Evolutionary conservation across 1,139 yeast genomes (phyloP), one percentile per base, ranked within the genome.

Genomic region (Hyphopichia buzzinii): DNA sequence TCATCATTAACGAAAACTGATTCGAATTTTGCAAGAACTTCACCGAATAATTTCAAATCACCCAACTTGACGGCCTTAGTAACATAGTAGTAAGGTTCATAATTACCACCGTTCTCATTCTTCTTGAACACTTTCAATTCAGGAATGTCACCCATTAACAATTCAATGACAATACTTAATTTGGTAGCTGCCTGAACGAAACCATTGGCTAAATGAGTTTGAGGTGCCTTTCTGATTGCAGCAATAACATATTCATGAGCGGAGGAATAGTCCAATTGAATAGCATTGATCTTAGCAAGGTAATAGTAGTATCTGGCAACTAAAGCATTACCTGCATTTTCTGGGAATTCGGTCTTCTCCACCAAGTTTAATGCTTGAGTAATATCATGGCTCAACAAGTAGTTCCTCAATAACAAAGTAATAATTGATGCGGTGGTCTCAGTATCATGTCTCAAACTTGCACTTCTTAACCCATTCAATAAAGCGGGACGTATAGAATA

Each of bases 131-230:
- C 77, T 36, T 88, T 75, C 46, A 94, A 72, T 52, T 88, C 96
- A n/a, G 98, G 98, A 50, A 94, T 85, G 53, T 92, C 98, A 36
- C 99, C 98, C 81, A 92, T 90, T 48, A 94, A 77, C 52, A 94
- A 72, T 64, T 94, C 97, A 52, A 92, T 87, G 38, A 90, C 76
- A 44, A 92, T 84, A 55, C 82, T 85, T 48, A 94, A 75, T 65
- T 94, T 94, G 49, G 92, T 83, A 4, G 97, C 95, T 33, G 87
- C 79, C 62, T 89, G 96, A 45, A 90, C 63, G 58, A 94, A 94
- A 1, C 98, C 98, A 33, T 76, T 65, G 4, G 97, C 89, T 45
- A 82, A 77, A 33, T 79, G 72, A 2, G 96, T 87, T 60, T 89
- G 97, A 24, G 98, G 98, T n/a, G 96, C 90, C 61, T 94, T 94